Conservation (phyloP, 768 basidiomycete species). For the Leucocoprinus sp. region DNA sequence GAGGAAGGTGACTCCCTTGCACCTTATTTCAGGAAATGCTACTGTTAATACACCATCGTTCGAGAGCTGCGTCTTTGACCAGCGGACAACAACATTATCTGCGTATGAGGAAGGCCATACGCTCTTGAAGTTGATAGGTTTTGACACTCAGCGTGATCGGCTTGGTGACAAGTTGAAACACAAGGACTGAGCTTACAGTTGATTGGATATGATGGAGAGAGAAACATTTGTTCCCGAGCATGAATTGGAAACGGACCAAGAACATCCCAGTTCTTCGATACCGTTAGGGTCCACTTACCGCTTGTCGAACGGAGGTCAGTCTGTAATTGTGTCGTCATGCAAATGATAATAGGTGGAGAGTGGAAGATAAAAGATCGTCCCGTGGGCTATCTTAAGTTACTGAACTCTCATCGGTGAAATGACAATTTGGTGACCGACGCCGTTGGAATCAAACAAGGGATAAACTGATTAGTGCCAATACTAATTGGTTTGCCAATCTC, state of each 20-base stretch:
- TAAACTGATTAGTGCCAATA: not conserved
- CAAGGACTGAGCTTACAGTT: slow-evolving; percentile 35
- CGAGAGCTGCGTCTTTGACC: slow-evolving; percentile 39
- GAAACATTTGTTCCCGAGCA: slow-evolving; percentile 73
- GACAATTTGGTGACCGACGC: not conserved
- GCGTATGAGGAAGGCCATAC: slow-evolving; percentile 64
- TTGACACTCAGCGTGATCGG: slow-evolving; percentile 31
- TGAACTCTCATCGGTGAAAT: not conserved
- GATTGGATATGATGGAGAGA: slow-evolving; percentile 72
- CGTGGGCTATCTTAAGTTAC: no score
- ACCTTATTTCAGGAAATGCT: slow-evolving; percentile 60
- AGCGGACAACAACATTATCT: slow-evolving; percentile 50
- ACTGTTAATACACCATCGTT: slow-evolving; percentile 43
- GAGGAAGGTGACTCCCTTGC: not conserved
- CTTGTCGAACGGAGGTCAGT: not conserved
- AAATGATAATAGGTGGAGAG: not conserved
- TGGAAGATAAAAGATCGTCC: not conserved
- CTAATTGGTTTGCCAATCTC: not conserved
- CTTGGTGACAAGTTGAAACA: not conserved
- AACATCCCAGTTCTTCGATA: slow-evolving; percentile 36
- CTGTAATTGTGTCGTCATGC: not conserved
- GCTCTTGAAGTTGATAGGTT: slow-evolving; percentile 38
- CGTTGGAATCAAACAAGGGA: slow-evolving; percentile 1
- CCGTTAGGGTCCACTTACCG: slow-evolving; percentile 18
- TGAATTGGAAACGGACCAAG: slow-evolving; percentile 82